phyloP scores from a whole-genome alignment of 768 basidiomycete species.

The Pisolithus sp. region DNA sequence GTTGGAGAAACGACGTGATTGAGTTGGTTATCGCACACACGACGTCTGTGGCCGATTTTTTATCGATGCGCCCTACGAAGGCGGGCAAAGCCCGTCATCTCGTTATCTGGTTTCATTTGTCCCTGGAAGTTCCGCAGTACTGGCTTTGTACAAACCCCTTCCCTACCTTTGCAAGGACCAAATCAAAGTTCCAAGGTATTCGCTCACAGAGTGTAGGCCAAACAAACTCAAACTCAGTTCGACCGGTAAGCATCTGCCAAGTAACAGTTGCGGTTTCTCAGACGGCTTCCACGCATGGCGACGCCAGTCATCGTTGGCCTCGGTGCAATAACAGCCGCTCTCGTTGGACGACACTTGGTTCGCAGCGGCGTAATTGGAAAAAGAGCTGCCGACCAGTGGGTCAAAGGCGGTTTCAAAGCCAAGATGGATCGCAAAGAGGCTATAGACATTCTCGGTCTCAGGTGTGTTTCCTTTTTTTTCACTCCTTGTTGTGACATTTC shows the following conservation, averaged over 20 bases:
- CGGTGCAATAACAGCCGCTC: constrained; percentile 68
- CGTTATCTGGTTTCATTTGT: too few relatives aligned
- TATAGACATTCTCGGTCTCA: constrained; percentile 83
- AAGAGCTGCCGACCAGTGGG: constrained; percentile 73
- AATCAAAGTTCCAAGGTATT: too few relatives aligned
- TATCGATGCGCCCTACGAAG: too few relatives aligned
- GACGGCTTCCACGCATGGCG: constrained; percentile 44
- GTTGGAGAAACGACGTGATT: too few relatives aligned
- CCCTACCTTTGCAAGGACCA: too few relatives aligned
- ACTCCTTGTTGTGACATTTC: background rate
- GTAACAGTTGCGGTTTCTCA: background rate
- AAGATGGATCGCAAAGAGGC: constrained; percentile 98
- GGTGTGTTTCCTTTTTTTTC: constrained; percentile 49
- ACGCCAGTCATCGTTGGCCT: constrained; percentile 74
- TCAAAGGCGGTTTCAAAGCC: constrained; percentile 86
- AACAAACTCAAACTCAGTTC: too few relatives aligned
- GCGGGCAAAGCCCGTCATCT: too few relatives aligned
- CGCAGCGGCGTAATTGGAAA: constrained; percentile 56
- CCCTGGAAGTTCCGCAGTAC: too few relatives aligned
- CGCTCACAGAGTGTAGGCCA: too few relatives aligned
- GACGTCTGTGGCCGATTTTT: too few relatives aligned
- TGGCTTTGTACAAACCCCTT: too few relatives aligned
- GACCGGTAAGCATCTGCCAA: background rate
- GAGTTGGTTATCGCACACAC: too few relatives aligned
- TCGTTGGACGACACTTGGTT: constrained; percentile 67